Percentiles rank a stretch among this genome's conserved stretches.
These are phyloP conservation scores for Teratosphaeria epicoccoides DNA, from an alignment of 2,329 filamentous ascomycete genomes.

Conservation along the genomic window DNA sequence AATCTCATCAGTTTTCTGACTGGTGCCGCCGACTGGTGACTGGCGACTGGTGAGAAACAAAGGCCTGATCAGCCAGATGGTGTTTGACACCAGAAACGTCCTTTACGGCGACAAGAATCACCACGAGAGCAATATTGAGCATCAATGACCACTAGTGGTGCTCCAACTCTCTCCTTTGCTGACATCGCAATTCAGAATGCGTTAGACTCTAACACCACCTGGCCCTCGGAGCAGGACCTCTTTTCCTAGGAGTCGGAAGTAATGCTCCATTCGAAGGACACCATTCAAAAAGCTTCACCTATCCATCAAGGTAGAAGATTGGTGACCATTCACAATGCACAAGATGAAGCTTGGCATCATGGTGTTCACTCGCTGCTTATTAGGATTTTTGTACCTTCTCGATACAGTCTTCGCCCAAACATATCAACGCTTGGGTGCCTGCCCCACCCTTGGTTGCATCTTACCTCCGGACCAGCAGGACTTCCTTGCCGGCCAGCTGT, in stretches of 20 bases:
- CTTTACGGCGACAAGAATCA: neutral
- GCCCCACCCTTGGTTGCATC: conserved; percentile 44
- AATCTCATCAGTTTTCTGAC: no score
- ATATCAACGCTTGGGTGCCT: conserved; percentile 46
- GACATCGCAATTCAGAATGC: neutral
- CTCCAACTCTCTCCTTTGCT: neutral
- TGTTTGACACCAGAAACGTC: neutral
- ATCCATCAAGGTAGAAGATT: neutral
- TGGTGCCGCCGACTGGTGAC: no score
- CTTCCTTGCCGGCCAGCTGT: conserved; percentile 73
- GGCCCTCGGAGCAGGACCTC: no score
- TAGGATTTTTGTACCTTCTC: neutral
- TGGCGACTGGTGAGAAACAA: no score
- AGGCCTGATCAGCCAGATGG: neutral
- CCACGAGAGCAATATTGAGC: neutral
- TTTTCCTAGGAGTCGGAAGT: no score
- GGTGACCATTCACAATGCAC: neutral
- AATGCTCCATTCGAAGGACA: no score
- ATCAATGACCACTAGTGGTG: neutral
- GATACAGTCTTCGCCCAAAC: conserved; percentile 34
- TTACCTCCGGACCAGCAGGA: conserved; percentile 57
- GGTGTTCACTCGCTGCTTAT: neutral
- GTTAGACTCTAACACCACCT: neutral
- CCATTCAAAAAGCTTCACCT: neutral
- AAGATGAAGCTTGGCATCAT: no score